Evolutionary conservation across 306 rosid species (phyloP).

Genomic region (Dalbergia cochinchinensis): DNA sequence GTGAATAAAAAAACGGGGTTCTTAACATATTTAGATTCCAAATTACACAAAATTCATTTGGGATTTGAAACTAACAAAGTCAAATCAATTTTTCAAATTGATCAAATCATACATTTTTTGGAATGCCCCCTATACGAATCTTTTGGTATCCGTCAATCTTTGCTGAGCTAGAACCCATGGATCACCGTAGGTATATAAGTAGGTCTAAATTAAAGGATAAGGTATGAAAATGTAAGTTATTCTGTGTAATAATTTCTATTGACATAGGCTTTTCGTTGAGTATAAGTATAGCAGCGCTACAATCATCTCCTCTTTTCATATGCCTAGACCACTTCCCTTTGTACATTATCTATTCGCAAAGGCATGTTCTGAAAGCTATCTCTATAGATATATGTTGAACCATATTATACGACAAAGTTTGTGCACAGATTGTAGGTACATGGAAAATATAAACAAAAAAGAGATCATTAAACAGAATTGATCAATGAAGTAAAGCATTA

Average conservation of each 20-base stretch:
- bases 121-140: conserved; percentile 22
- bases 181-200: neutral
- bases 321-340: neutral
- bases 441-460: neutral
- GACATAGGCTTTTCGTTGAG: neutral
- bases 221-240: neutral
- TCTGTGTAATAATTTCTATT: neutral
- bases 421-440: neutral
- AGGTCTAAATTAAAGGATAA: conserved; percentile 10
- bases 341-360: too few species aligned
- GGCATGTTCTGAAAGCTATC: neutral
- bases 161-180: neutral
- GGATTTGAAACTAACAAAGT: conserved; percentile 6
- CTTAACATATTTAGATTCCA: neutral
- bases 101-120: conserved; percentile 17
- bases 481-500: too few species aligned
- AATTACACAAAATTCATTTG: neutral
- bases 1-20: too few species aligned
- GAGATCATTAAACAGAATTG: neutral
- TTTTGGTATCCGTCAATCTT: neutral
- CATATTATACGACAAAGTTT: neutral
- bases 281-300: neutral
- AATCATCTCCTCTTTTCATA: neutral
- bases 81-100: neutral
- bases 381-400: neutral